Base-by-base conservation (phyloP, 1,139 yeast species). In the Yamadazyma trypodendri region DNA sequence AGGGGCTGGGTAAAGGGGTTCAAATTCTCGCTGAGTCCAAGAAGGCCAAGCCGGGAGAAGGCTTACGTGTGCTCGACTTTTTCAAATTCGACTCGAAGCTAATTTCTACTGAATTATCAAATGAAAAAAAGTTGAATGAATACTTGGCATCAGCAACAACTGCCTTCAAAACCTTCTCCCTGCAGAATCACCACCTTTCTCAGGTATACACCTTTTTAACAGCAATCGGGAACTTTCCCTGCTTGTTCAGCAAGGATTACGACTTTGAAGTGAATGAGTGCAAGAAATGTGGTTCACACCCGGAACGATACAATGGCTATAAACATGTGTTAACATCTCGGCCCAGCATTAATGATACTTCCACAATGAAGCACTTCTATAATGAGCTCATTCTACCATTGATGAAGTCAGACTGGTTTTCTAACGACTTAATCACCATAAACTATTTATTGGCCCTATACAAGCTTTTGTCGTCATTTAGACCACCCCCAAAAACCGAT, bases 401-500 rank as follows among this genome's bases (percentile, higher is more conserved):
- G 8, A 11, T 15, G 10, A 28, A 28, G 12, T 8, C 22, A 17
- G 23, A 17, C 51, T 27, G 29, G 18, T 14, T 32, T 6, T 6
- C 18, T 14, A 14, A 16, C 13, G 35, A 32, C 10, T 32, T 32
- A 29, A 10, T 25, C 17, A 25, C 24, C 22, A 24, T 24, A 37
- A 73, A 77, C 34, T 56, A 72, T 8, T 53, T 81, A 16, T 44
- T 77, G 1, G 48, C 77, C 0, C 43, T 81, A 3, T 68, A 63
- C 50, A 72, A 73, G 48, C 48, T 79, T 2, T 74, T 79, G 40
- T 57, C 67, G 4, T 75, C 78, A 24, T 81, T 55, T 48, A 66
- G 71, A 42, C 75, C 77, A 0, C 77, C 75, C 32, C 44, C 41
- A 8, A 44, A 54, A n/a, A 36, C 35, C 4, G 42, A 64, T 30